Percentiles rank a stretch among this genome's conserved stretches.
Conservation (phyloP, 139 green algal genomes). For the Tetradesmus obliquus region DNA sequence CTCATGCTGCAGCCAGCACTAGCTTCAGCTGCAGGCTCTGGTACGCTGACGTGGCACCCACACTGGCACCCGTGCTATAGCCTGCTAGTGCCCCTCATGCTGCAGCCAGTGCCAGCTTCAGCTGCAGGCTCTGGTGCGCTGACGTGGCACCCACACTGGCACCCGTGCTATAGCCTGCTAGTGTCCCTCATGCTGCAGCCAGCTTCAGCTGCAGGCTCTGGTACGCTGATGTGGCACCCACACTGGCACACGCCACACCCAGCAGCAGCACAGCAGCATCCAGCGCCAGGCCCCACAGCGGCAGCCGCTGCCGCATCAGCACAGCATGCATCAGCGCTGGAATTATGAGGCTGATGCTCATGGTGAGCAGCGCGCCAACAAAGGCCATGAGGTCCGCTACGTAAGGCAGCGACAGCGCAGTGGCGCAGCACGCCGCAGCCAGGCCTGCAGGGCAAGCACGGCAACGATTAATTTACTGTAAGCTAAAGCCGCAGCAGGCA, state of each 20-base stretch:
- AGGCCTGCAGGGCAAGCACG: slow-evolving; percentile 18
- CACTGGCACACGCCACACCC: slow-evolving; percentile 5
- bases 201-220: slow-evolving; percentile 25
- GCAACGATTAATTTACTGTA: not conserved
- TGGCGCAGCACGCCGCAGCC: slow-evolving; percentile 37
- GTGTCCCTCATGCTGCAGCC: not conserved
- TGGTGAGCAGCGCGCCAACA: slow-evolving; percentile 59
- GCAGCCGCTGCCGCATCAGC: slow-evolving; percentile 24
- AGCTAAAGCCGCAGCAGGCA: not conserved
- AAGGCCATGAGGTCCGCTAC: slow-evolving; percentile 60
- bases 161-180: not conserved
- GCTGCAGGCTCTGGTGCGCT: slow-evolving; percentile 11
- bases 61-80: not conserved
- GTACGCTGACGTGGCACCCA: slow-evolving; percentile 17
- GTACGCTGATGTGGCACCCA: slow-evolving; percentile 16
- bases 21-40: slow-evolving; percentile 25
- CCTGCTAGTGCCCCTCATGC: not conserved
- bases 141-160: slow-evolving; percentile 13
- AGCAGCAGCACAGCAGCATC: slow-evolving; percentile 39
- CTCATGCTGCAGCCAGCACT: not conserved
- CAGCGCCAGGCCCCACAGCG: not conserved
- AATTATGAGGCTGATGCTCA: slow-evolving; percentile 62
- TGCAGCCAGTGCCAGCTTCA: slow-evolving; percentile 6
- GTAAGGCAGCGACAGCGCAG: slow-evolving; percentile 50
- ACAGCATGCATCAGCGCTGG: slow-evolving; percentile 46